These are phyloP conservation scores for Ophiobolus disseminans DNA, from an alignment of 2,329 filamentous ascomycete genomes.

Conservation along the genomic window DNA sequence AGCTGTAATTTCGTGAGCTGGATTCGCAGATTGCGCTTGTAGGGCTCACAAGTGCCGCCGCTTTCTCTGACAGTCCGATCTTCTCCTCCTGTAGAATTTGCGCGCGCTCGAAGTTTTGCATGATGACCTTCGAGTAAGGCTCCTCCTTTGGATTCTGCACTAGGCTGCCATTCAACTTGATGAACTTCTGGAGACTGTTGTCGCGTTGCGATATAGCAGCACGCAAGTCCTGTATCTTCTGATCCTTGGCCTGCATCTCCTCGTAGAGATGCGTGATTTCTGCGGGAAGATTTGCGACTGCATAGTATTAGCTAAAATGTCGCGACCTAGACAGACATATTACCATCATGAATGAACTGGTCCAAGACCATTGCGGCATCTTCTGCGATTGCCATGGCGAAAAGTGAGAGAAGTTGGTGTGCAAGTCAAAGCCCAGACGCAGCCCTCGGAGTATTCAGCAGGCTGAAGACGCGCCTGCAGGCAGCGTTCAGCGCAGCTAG, in stretches of 20 bases:
- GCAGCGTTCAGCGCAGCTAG: no score
- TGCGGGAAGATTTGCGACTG: constrained; percentile 78
- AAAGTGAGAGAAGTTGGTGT: no score
- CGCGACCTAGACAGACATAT: constrained; percentile 4
- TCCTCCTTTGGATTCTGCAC: constrained; percentile 78
- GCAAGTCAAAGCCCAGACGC: no score
- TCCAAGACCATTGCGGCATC: constrained; percentile 76
- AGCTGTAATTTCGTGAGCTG: constrained; percentile 47
- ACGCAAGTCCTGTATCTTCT: constrained; percentile 71
- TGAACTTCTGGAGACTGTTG: constrained; percentile 78
- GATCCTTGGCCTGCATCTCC: constrained; percentile 82
- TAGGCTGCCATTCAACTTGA: constrained; percentile 77
- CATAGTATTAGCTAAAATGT: constrained; percentile 14
- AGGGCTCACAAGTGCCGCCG: constrained; percentile 64
- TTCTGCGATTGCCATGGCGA: constrained; percentile 55
- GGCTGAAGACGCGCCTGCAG: no score
- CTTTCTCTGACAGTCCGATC: constrained; percentile 70
- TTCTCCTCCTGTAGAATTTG: constrained; percentile 79
- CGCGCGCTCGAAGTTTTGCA: constrained; percentile 71
- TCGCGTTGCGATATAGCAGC: constrained; percentile 76
- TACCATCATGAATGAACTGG: constrained; percentile 75
- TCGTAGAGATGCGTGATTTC: constrained; percentile 85
- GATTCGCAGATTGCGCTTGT: background rate
- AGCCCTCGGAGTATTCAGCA: no score
- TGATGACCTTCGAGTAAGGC: constrained; percentile 68